Base-by-base conservation (phyloP, 73 alveolate species). In the Uronychia setigera region DNA sequence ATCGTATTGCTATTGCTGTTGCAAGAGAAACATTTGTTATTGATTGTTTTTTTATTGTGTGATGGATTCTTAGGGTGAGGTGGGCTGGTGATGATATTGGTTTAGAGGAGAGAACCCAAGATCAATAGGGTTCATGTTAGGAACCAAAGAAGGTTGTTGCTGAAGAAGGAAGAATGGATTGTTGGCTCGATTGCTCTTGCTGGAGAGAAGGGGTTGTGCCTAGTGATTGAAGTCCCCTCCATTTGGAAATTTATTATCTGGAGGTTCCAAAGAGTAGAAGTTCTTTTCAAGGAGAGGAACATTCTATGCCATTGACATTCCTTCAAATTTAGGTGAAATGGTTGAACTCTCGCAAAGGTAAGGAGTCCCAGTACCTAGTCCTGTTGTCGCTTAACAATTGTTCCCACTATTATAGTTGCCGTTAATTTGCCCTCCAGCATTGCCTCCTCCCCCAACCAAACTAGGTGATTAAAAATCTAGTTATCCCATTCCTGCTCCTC, bases 221-320 rank as follows among this genome's bases (percentile, higher is more conserved):
- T n/a, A n/a, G n/a, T n/a, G n/a, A n/a, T n/a, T n/a, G n/a, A n/a
- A n/a, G n/a, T n/a, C n/a, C n/a, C n/a, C n/a, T n/a, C 5, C 67
- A 5, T 19, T 46, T 11, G 67, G 67, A 46, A 19, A 46, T 19
- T 19, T 5, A 46, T 46, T 46, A 46, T 46, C 67, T 11, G 67
- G 67, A 46, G 67, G 67, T 46, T 46, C 67, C 67, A 46, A 46
- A 11, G 67, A 46, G 67, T 46, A 46, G 67, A 46, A 46, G 67
- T 46, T 46, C 19, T 46, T 46, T 46, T 46, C 67, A 46, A 46
- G 19, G 19, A 46, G 67, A 11, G 67, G 67, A 5, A 46, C 19
- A 19, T 46, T 46, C 19, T 46, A 19, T 5, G n/a, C 19, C 67
- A 46, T 46, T 11, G 67, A 46, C 5, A 46, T 46, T 19, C 67